Evolutionary conservation across 768 basidiomycete species (phyloP).

Genomic region (Trametes sanguinea): DNA sequence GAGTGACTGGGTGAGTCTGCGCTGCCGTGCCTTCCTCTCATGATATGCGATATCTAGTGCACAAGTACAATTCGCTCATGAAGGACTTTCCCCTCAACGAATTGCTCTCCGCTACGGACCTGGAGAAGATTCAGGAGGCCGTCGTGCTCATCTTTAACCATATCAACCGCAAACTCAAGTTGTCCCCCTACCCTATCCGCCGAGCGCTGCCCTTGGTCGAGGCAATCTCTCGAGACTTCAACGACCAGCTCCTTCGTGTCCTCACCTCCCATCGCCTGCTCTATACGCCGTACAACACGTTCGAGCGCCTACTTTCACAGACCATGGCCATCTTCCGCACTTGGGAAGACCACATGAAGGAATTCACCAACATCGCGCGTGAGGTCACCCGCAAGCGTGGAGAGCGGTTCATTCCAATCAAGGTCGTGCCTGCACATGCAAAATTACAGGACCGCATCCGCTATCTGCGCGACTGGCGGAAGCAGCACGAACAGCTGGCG

Average conservation of each 20-base stretch:
- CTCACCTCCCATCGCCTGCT: conserved; percentile 89
- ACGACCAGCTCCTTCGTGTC: conserved; percentile 90
- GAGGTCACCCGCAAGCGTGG: conserved; percentile 88
- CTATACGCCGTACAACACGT: conserved; percentile 92
- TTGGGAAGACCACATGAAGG: conserved; percentile 68
- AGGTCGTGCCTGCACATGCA: conserved; percentile 86
- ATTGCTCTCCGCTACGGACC: conserved; percentile 92
- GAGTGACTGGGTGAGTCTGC: conserved; percentile 30
- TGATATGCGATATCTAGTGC: conserved; percentile 51
- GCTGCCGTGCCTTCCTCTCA: not conserved
- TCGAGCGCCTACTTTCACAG: conserved; percentile 80
- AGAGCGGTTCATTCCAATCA: conserved; percentile 97
- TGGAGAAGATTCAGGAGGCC: conserved; percentile 92
- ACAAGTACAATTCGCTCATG: conserved; percentile 98
- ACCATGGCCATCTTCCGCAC: conserved; percentile 64
- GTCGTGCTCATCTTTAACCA: conserved; percentile 87
- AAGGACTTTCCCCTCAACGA: conserved; percentile 99
- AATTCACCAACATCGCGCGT: conserved; percentile 71
- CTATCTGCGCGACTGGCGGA: conserved; percentile 90
- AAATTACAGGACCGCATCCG: conserved; percentile 86
- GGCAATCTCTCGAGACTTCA: conserved; percentile 97
- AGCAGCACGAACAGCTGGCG: conserved; percentile 95
- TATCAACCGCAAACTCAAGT: conserved; percentile 91
- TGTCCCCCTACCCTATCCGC: conserved; percentile 95
- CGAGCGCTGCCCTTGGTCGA: conserved; percentile 96